These are phyloP conservation scores for Stentor coeruleus DNA, from an alignment of 73 alveolate genomes.

Conservation along the genomic window DNA sequence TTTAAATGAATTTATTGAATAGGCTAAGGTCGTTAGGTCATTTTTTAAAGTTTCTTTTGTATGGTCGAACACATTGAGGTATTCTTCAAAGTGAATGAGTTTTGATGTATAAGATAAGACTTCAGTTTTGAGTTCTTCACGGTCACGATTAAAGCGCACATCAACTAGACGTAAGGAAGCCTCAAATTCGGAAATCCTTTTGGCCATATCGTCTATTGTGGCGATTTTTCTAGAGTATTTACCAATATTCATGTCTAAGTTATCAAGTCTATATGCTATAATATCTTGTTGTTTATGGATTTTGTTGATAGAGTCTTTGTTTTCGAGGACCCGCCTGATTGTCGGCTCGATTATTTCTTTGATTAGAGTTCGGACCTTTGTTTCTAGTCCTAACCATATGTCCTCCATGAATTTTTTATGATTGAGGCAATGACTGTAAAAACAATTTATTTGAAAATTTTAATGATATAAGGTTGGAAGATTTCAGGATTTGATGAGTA, in stretches of 20 bases:
- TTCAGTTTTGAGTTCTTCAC: not conserved
- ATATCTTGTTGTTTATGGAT: not conserved
- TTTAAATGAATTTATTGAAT: not conserved
- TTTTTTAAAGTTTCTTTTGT: not conserved
- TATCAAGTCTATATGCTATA: not conserved
- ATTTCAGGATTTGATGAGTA: not conserved
- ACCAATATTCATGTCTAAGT: not conserved
- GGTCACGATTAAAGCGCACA: not conserved
- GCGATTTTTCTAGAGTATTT: not conserved
- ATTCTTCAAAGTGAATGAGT: not conserved
- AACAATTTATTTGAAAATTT: not conserved
- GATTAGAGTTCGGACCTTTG: not conserved
- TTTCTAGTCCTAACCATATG: constrained; percentile 19
- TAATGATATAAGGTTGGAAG: not conserved
- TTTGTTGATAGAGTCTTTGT: not conserved
- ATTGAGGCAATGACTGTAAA: no score
- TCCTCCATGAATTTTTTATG: no score
- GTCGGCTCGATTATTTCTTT: constrained; percentile 4
- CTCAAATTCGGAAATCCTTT: not conserved
- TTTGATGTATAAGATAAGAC: not conserved
- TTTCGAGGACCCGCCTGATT: not conserved
- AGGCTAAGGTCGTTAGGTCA: not conserved
- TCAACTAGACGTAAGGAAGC: not conserved
- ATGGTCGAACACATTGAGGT: not conserved
- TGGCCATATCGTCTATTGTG: not conserved